phyloP scores from a whole-genome alignment of 257 asterid species.

The Solanum chilense region DNA sequence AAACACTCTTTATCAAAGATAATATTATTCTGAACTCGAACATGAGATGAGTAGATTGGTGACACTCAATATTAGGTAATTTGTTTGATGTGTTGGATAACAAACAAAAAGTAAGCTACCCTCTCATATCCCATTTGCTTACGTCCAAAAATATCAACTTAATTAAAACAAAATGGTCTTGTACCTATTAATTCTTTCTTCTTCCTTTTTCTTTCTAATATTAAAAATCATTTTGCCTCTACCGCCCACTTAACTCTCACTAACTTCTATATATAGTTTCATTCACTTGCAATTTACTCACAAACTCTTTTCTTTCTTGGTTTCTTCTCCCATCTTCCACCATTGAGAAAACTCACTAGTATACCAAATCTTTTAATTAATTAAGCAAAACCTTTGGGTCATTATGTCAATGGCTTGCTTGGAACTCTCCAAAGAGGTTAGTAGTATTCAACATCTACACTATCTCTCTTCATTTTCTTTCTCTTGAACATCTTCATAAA shows the following conservation, averaged over 20 bases:
- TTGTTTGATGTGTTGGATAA: not conserved
- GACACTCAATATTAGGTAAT: slow-evolving; percentile 4
- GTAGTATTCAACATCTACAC: not conserved
- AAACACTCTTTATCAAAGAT: not conserved
- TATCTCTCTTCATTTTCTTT: not conserved
- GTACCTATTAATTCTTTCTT: not conserved
- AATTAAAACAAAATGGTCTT: not conserved
- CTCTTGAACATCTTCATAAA: not conserved
- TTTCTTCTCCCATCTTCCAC: not conserved
- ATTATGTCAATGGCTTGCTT: slow-evolving; percentile 45
- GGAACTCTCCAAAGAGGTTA: slow-evolving; percentile 46
- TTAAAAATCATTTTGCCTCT: not conserved
- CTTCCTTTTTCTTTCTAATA: not conserved
- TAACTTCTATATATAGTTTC: slow-evolving; percentile 24
- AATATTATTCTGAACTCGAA: not conserved
- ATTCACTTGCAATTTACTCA: not conserved
- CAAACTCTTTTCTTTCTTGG: not conserved
- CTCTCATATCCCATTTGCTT: not conserved
- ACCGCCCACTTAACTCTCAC: slow-evolving; percentile 8
- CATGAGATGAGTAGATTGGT: not conserved
- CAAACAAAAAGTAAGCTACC: not conserved
- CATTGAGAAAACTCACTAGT: not conserved
- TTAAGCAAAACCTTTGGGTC: not conserved
- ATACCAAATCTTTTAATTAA: not conserved
- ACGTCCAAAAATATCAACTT: not conserved